phyloP scores from a whole-genome alignment of 495 filamentous ascomycete species.

The Tuber indicum region DNA sequence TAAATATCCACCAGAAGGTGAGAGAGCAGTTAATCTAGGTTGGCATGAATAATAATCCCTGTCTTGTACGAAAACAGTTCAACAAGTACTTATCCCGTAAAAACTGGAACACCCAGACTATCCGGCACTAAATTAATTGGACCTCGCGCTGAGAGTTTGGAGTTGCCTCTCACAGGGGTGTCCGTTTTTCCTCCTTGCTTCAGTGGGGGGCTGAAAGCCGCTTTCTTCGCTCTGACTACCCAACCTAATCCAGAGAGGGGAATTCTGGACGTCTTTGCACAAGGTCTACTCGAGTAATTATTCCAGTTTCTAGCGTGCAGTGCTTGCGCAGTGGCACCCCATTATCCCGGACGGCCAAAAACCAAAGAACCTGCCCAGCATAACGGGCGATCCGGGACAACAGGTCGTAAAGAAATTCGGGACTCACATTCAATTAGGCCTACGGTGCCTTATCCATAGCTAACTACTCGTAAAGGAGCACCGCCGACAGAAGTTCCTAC shows the following conservation, averaged over 20 bases:
- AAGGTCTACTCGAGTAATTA: neutral
- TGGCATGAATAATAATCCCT: neutral
- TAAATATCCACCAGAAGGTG: neutral
- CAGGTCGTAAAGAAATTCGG: neutral
- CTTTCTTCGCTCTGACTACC: neutral
- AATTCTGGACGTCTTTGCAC: neutral
- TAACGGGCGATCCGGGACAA: neutral
- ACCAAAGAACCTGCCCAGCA: neutral
- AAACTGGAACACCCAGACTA: neutral
- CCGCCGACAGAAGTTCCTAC: too few relatives aligned
- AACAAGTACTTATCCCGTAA: neutral
- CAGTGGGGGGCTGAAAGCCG: neutral
- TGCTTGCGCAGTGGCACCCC: neutral
- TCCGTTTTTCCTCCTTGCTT: neutral
- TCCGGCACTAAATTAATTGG: neutral
- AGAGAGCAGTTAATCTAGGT: neutral
- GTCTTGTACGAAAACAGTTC: neutral
- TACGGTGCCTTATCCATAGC: too few relatives aligned
- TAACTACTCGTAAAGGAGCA: too few relatives aligned
- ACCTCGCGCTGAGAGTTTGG: neutral
- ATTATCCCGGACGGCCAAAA: neutral
- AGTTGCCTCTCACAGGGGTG: neutral
- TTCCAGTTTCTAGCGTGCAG: neutral
- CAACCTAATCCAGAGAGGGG: neutral
- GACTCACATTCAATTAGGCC: neutral